Conservation (phyloP, 306 rosid species). For the Sindora glabra region DNA sequence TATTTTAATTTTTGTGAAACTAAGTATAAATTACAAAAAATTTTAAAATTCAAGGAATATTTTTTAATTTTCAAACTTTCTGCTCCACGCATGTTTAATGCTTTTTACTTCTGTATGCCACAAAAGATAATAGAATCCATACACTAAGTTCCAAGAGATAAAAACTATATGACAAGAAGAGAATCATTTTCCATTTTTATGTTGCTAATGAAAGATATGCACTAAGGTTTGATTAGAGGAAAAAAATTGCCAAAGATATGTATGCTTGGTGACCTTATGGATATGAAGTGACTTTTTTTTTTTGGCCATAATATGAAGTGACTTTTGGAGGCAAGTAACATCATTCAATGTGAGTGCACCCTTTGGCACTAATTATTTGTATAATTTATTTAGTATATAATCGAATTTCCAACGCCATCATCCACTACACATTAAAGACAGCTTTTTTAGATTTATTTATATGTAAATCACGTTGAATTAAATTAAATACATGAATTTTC, state of each 20-base stretch:
- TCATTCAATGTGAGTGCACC: constrained; percentile 23
- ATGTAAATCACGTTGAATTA: neutral
- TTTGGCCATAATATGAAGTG: too few relatives aligned
- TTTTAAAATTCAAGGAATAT: too few relatives aligned
- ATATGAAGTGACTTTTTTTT: constrained; percentile 18
- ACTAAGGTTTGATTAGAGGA: constrained; percentile 25
- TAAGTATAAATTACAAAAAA: too few relatives aligned
- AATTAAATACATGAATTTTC: too few relatives aligned
- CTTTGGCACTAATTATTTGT: neutral
- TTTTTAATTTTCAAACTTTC: too few relatives aligned
- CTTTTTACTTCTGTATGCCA: too few relatives aligned
- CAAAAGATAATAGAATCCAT: neutral
- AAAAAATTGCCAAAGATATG: neutral
- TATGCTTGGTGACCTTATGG: constrained; percentile 21
- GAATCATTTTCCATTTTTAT: too few relatives aligned
- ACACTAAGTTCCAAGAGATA: constrained; percentile 30
- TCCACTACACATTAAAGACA: neutral
- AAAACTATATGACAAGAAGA: constrained; percentile 41
- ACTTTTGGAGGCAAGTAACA: constrained; percentile 43
- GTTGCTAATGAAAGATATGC: constrained; percentile 33
- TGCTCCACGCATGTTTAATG: too few relatives aligned
- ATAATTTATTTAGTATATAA: neutral
- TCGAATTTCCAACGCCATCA: neutral
- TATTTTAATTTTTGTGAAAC: too few relatives aligned
- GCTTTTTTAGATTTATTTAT: neutral